Base-by-base conservation (phyloP, 176 grass and related monocot genomes). In the Lolium multiflorum region DNA sequence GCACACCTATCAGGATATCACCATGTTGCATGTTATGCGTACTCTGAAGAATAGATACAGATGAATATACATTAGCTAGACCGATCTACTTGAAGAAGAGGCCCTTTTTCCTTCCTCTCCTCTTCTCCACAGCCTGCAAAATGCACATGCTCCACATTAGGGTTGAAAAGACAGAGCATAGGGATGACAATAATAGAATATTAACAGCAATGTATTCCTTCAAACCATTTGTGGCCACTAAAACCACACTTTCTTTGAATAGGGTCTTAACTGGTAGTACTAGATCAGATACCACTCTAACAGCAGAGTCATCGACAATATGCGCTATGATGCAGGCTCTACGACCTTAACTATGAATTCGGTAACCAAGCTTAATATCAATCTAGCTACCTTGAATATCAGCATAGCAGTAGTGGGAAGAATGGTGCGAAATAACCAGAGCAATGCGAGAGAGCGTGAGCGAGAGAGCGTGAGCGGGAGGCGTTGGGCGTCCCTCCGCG, bases 81-180 rank as follows among this genome's bases (percentile, higher is more conserved):
- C 21, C 0, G 6, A 0, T 85, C 88, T 99, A 99, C 84, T 93
- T 96, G 92, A 99, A 96, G 85, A 99, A 99, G 44, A 93, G 78
- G 49, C 87, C 89, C 81, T 84, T 96, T 83, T 62, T 99, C 58
- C 89, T 94, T 63, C 80, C 89, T 79, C 93, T 90, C 35, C 90
- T 94, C 78, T 89, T 96, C 89, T 99, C 97, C 22, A 92, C 94
- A 16, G 97, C 97, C 97, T 99, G 87, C 37, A 44, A 50, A 57
- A 84, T 22, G 35, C 60, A 77, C 16, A 78, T 63, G 73, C 37
- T 63, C 39, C 67, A 26, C 59, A 16, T 85, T 49, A 91, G 43
- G 22, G 46, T 43, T 81, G 60, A 39, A 62, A 50, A 6, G 66
- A 26, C 15, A 59, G 80, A 67, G 2, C 65, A 37, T 11, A 49